Base-by-base conservation (phyloP, 768 basidiomycete genomes). In the Kwoniella newhampshirensis region DNA sequence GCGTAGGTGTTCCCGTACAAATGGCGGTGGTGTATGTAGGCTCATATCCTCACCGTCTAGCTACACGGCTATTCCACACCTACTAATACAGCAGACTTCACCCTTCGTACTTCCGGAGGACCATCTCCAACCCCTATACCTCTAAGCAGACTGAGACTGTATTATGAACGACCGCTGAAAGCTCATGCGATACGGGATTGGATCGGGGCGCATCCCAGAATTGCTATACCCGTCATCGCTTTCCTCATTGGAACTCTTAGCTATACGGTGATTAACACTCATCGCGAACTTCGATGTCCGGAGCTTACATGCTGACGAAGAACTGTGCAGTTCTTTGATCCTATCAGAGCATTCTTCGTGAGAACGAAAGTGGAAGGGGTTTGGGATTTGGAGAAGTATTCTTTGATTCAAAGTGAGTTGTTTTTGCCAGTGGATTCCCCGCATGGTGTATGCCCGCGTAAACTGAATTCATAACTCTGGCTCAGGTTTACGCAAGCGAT, bases 161-260 rank as follows among this genome's bases (percentile, higher is more conserved):
- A 68, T 54, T 77, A 77, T 47, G 68, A 75, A 36, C 55, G 64
- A 9, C 77, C 74, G 3, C 55, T 75, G 9, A 75, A 77, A 53
- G 75, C 70, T 0, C 75, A 77, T 51, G 75, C 73, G 13, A 55
- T 76, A 12, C 43, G 74, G 46, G 74, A 75, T 35, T 78, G 75
- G 75, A 70, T 77, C 25, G 70, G 67, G 26, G 57, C 55, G 1
- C 77, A 78, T 63, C 77, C 77, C 0, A 64, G 75, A 36, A 60
- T 78, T 13, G 70, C 66, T 5, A 55, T 78, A n/a, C 77, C 77
- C 8, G 60, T 75, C 25, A 57, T 91, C 1, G 82, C 91, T 40
- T 96, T 97, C 75, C 77, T 98, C 1, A 74, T 98, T n/a, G 94
- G 92, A 11, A 86, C 87, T 2, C 66, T 98, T 35, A 89, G 89